Conservation (phyloP, 1,139 yeast genomes). For the Nakaseomyces kungkrabaensis region DNA sequence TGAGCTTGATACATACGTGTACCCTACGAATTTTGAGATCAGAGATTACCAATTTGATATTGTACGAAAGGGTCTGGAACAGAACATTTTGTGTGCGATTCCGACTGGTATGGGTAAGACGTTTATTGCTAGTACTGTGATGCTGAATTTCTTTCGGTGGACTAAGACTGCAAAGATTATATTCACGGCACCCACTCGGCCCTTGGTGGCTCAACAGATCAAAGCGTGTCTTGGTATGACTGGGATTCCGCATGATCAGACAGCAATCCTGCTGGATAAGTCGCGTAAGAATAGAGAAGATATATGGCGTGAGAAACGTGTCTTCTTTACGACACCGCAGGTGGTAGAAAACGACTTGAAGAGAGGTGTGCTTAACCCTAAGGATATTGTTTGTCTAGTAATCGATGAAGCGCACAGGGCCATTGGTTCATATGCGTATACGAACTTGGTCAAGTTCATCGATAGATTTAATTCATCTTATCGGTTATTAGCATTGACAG, state of each 20-base stretch:
- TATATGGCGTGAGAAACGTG: slow-evolving; percentile 67
- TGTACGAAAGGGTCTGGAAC: slow-evolving; percentile 58
- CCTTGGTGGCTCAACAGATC: slow-evolving; percentile 95
- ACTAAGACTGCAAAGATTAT: slow-evolving; percentile 64
- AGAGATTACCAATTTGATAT: slow-evolving; percentile 86
- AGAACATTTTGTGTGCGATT: slow-evolving; percentile 75
- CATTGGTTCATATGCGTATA: slow-evolving; percentile 81
- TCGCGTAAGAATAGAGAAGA: slow-evolving; percentile 53
- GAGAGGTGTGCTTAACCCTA: slow-evolving; percentile 67
- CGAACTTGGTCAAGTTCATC: slow-evolving; percentile 63
- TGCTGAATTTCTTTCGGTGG: slow-evolving; percentile 87
- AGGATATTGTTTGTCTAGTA: slow-evolving; percentile 61
- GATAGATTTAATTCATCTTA: slow-evolving; percentile 55
- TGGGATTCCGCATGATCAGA: slow-evolving; percentile 66
- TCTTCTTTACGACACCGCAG: slow-evolving; percentile 93
- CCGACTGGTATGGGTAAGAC: slow-evolving; percentile 99
- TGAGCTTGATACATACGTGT: slow-evolving; percentile 46
- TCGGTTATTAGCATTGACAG: slow-evolving; percentile 78
- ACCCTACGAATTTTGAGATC: slow-evolving; percentile 75
- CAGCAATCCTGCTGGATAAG: slow-evolving; percentile 75
- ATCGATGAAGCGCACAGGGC: slow-evolving; percentile 96
- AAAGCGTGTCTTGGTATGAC: slow-evolving; percentile 86
- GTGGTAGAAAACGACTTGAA: slow-evolving; percentile 85
- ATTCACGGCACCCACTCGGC: slow-evolving; percentile 95
- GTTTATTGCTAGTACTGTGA: slow-evolving; percentile 87